phyloP scores from a whole-genome alignment of 1,139 yeast genomes.

The Blastobotrys proliferans region DNA sequence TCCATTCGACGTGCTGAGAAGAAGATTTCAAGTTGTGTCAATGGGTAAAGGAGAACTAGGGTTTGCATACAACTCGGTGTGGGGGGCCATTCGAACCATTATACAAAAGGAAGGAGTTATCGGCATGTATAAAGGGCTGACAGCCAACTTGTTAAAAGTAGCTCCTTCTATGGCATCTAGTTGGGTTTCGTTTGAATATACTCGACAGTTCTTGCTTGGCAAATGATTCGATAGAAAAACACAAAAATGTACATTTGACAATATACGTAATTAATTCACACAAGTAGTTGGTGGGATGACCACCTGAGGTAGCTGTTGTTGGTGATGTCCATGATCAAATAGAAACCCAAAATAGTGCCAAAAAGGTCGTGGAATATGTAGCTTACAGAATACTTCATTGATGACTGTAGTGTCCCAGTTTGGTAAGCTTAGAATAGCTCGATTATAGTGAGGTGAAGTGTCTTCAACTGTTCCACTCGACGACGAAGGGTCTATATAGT shows the following conservation, averaged over 20 bases:
- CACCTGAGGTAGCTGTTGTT: no score
- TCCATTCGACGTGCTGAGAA: slow-evolving; percentile 83
- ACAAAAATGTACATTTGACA: no score
- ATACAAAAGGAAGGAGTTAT: slow-evolving; percentile 66
- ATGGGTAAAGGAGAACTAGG: slow-evolving; percentile 72
- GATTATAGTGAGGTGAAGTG: slow-evolving; percentile 18
- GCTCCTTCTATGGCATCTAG: slow-evolving; percentile 95
- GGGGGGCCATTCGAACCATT: slow-evolving; percentile 66
- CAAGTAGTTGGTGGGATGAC: no score
- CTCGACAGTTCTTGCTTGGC: slow-evolving; percentile 39
- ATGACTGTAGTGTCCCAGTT: slow-evolving; percentile 29
- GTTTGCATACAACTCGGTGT: slow-evolving; percentile 62
- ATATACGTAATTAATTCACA: neutral
- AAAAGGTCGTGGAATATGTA: slow-evolving; percentile 20
- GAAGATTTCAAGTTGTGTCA: slow-evolving; percentile 85
- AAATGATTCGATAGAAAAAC: neutral
- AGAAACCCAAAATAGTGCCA: slow-evolving; percentile 5
- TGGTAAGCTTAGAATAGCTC: slow-evolving; percentile 22
- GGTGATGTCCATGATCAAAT: no score
- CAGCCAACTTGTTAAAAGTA: slow-evolving; percentile 85
- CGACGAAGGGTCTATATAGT: slow-evolving; percentile 20
- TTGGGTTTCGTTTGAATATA: slow-evolving; percentile 79
- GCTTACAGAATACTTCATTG: slow-evolving; percentile 19
- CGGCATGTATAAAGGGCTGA: slow-evolving; percentile 85
- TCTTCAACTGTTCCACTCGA: slow-evolving; percentile 1